These are phyloP conservation scores for Neocatenulostroma microsporum DNA, from an alignment of 2,329 filamentous ascomycete species.

Conservation along the genomic window DNA sequence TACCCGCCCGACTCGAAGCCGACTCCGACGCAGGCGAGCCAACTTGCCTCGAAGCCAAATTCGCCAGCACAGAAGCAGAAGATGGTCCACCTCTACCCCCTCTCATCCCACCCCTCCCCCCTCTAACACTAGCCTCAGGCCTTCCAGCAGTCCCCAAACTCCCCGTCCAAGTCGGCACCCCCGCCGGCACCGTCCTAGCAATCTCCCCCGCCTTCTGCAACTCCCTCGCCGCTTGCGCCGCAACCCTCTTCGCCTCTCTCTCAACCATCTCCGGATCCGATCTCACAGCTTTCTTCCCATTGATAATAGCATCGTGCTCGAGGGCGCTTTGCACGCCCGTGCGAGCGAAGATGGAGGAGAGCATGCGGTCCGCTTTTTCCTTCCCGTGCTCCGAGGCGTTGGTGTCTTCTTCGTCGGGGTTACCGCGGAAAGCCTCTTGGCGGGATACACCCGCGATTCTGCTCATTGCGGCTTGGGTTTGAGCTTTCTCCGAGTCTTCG, in stretches of 20 bases:
- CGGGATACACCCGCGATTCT: slow-evolving; percentile 37
- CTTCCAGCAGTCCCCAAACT: slow-evolving; percentile 69
- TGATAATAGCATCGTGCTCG: slow-evolving; percentile 87
- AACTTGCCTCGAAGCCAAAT: slow-evolving; percentile 36
- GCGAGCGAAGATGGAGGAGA: slow-evolving; percentile 81
- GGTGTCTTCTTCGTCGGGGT: slow-evolving; percentile 20
- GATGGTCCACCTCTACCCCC: slow-evolving; percentile 34
- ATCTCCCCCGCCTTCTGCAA: slow-evolving; percentile 65
- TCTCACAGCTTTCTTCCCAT: slow-evolving; percentile 57
- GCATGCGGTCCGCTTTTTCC: slow-evolving; percentile 61
- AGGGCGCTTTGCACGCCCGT: slow-evolving; percentile 84
- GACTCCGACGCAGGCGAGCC: slow-evolving; percentile 21
- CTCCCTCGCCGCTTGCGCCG: slow-evolving; percentile 67
- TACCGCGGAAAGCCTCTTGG: slow-evolving; percentile 36
- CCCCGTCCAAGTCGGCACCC: slow-evolving; percentile 91
- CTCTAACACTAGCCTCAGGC: slow-evolving; percentile 38
- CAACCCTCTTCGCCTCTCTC: slow-evolving; percentile 71
- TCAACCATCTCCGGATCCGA: slow-evolving; percentile 73
- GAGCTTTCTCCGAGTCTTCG: slow-evolving; percentile 17
- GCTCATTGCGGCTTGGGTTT: slow-evolving; percentile 13
- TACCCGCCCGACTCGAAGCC: slow-evolving; percentile 23
- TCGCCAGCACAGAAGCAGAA: slow-evolving; percentile 36
- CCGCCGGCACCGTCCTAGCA: slow-evolving; percentile 65
- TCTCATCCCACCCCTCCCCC: slow-evolving; percentile 15
- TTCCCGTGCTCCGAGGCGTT: slow-evolving; percentile 11